phyloP scores from a whole-genome alignment of 2,329 filamentous ascomycete species.

The Colletotrichum cordylinicola region DNA sequence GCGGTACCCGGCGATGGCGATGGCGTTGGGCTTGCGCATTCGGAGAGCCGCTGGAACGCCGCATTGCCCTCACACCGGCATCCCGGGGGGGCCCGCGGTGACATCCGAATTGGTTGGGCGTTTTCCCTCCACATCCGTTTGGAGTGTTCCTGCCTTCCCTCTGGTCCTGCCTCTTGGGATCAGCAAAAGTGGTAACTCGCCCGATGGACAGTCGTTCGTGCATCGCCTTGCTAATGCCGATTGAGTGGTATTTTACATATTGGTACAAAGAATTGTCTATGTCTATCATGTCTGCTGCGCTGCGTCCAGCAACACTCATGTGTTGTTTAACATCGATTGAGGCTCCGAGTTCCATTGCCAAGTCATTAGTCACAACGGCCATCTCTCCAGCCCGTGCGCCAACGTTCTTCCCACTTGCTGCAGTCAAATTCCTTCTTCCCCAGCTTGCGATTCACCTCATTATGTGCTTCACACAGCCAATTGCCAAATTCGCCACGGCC shows the following conservation, averaged over 20 bases:
- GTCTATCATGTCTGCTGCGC: background rate
- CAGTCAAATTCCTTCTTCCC: constrained; percentile 95
- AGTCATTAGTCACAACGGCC: constrained; percentile 59
- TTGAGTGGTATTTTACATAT: background rate
- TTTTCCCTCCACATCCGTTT: background rate
- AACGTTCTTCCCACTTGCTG: constrained; percentile 87
- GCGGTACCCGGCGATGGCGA: background rate
- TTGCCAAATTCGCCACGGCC: constrained; percentile 74
- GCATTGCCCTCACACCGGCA: background rate
- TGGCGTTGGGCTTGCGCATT: background rate
- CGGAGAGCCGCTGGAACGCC: background rate
- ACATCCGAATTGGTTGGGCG: background rate
- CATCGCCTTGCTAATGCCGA: background rate
- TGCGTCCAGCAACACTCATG: background rate
- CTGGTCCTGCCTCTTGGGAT: background rate
- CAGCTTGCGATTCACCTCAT: constrained; percentile 86
- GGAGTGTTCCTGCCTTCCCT: background rate
- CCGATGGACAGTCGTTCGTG: no score
- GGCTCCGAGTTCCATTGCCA: background rate
- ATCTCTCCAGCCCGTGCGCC: constrained; percentile 87
- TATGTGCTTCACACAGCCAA: constrained; percentile 88
- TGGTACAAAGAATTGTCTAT: background rate
- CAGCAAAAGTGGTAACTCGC: no score
- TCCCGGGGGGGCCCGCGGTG: background rate
- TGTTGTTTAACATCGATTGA: background rate